Conservation (phyloP, 805 yeast species). For the Wickerhamiella bombiphila region DNA sequence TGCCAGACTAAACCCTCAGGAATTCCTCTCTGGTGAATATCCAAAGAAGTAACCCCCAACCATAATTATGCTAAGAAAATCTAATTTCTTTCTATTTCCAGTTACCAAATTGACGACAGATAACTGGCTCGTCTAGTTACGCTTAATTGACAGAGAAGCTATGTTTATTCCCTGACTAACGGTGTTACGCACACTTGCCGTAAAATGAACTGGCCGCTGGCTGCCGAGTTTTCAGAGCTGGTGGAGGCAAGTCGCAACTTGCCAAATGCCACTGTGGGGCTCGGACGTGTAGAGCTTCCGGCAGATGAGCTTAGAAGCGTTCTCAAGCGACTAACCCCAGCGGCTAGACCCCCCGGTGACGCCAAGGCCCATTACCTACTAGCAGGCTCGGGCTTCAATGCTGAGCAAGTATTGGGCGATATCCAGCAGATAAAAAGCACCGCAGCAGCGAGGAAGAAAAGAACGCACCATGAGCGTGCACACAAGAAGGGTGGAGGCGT, state of each 20-base stretch:
- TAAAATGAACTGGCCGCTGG: conserved; percentile 18
- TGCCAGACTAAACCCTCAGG: too few species aligned
- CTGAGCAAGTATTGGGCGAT: conserved; percentile 60
- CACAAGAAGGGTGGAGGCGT: conserved; percentile 28
- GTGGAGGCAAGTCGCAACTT: conserved; percentile 63
- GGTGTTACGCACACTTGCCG: too few species aligned
- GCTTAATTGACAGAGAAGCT: too few species aligned
- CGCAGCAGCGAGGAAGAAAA: background rate
- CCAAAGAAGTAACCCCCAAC: too few species aligned
- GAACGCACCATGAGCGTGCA: background rate
- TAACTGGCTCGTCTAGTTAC: too few species aligned
- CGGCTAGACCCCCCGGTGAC: conserved; percentile 23
- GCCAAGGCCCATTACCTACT: conserved; percentile 58
- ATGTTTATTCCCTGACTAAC: too few species aligned
- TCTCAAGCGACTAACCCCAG: conserved; percentile 45
- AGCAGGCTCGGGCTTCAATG: conserved; percentile 77
- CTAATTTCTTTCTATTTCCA: too few species aligned
- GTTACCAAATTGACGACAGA: too few species aligned
- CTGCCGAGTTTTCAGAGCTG: conserved; percentile 45
- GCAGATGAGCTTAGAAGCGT: conserved; percentile 47
- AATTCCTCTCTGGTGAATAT: too few species aligned
- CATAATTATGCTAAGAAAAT: too few species aligned
- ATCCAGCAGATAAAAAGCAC: conserved; percentile 21
- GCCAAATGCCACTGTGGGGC: conserved; percentile 48
- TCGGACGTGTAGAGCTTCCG: conserved; percentile 72